Evolutionary conservation across 2,329 filamentous ascomycete species (phyloP).

Genomic region (Phoma sp.): DNA sequence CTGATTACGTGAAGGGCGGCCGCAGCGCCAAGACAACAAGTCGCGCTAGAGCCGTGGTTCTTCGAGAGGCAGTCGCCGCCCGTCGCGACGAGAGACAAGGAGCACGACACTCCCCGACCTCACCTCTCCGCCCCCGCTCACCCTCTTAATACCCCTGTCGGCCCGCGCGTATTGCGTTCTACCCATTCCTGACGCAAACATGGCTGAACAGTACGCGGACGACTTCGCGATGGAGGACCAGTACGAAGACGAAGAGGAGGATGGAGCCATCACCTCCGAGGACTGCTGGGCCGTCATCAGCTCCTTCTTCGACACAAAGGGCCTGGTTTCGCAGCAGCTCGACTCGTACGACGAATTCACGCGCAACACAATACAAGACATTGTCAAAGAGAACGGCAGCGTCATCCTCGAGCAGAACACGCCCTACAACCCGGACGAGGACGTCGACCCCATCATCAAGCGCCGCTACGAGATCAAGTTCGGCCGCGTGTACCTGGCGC

Average conservation of each 20-base stretch:
- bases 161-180: constrained; percentile 8
- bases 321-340: constrained; percentile 94
- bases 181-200: constrained; percentile 35
- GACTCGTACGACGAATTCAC: constrained; percentile 99
- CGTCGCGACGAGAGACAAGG: constrained; percentile 29
- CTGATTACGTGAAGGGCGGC: background rate
- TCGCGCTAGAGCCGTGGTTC: constrained; percentile 19
- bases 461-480: constrained; percentile 96
- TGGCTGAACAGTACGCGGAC: constrained; percentile 62
- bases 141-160: constrained; percentile 12
- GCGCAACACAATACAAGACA: constrained; percentile 88
- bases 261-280: constrained; percentile 83
- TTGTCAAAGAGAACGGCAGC: constrained; percentile 89
- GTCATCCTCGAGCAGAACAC: constrained; percentile 94
- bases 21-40: background rate
- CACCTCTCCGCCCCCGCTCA: constrained; percentile 21
- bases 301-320: constrained; percentile 95
- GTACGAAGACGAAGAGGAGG: constrained; percentile 63
- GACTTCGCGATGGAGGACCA: constrained; percentile 71
- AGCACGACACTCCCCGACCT: constrained; percentile 18
- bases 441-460: constrained; percentile 75
- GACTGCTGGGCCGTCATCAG: constrained; percentile 99
- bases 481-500: constrained; percentile 84
- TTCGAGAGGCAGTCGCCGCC: constrained; percentile 35
- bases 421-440: constrained; percentile 74